Percentiles rank a stretch among this genome's conserved stretches.
Evolutionary conservation across 2,329 filamentous ascomycete species (phyloP).

Genomic region (Fusarium sp.): DNA sequence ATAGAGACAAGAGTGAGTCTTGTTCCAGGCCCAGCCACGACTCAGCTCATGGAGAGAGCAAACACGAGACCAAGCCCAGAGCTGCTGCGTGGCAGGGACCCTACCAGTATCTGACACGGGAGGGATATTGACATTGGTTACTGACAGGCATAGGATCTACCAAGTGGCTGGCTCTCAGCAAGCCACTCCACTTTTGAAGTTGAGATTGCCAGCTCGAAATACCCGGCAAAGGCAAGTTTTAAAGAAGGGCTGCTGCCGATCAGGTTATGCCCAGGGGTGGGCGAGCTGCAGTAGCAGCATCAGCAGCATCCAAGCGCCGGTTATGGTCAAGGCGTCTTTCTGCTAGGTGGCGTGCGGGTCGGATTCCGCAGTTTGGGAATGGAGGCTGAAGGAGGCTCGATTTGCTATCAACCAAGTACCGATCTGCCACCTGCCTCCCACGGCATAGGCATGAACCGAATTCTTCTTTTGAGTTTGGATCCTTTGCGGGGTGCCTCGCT

Average conservation of each 20-base stretch:
- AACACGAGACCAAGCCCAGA: background rate
- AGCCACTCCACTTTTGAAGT: background rate
- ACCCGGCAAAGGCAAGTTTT: background rate
- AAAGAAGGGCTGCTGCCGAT: background rate
- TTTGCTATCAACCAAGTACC: background rate
- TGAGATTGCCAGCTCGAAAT: background rate
- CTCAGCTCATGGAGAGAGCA: background rate
- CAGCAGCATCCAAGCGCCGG: background rate
- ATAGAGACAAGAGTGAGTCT: background rate
- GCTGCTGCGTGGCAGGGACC: background rate
- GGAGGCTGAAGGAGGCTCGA: slow-evolving; percentile 9
- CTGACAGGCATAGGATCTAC: background rate
- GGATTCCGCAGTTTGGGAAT: slow-evolving; percentile 15
- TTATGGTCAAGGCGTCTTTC: background rate
- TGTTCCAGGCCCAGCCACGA: background rate
- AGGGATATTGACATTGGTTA: background rate
- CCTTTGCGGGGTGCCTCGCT: slow-evolving; percentile 8
- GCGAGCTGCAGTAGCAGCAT: background rate
- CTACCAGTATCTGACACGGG: background rate
- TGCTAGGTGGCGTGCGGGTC: background rate
- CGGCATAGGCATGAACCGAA: background rate
- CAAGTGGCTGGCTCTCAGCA: background rate
- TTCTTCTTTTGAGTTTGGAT: slow-evolving; percentile 12
- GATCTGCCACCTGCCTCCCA: background rate
- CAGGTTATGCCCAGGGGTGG: background rate